Conservation (phyloP, 106 monocot species). For the Chionographis japonica region DNA sequence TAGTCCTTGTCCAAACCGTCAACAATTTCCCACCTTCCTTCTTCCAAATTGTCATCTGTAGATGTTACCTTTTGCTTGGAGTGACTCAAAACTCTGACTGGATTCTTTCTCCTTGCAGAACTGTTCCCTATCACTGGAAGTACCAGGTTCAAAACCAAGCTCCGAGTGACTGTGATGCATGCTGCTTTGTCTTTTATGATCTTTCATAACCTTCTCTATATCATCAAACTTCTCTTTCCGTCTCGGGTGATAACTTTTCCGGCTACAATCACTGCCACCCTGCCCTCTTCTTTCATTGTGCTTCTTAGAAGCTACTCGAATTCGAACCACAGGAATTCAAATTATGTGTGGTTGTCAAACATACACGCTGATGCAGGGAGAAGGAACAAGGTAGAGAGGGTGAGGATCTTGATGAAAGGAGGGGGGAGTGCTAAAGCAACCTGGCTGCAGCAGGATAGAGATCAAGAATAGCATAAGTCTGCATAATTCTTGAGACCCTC, state of each 20-base stretch:
- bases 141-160: constrained; percentile 6
- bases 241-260: constrained; percentile 8
- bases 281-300: constrained; percentile 9
- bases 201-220: constrained; percentile 1
- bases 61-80: constrained; percentile 11
- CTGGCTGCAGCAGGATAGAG: too few relatives aligned
- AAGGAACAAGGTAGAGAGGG: too few relatives aligned
- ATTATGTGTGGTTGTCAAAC: too few relatives aligned
- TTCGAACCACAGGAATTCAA: too few relatives aligned
- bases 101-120: constrained; percentile 24
- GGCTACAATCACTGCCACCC: constrained; percentile 9
- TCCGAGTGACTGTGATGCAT: constrained; percentile 12
- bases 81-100: constrained; percentile 19
- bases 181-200: constrained; percentile 1
- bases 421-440: too few relatives aligned
- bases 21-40: constrained; percentile 61
- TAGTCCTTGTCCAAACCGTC: constrained; percentile 21
- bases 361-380: too few relatives aligned
- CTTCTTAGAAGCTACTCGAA: constrained; percentile 2
- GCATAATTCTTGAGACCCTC: constrained; percentile 7
- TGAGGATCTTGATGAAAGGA: too few relatives aligned
- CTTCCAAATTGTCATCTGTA: constrained; percentile 8
- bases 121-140: constrained; percentile 7
- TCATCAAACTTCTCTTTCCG: constrained; percentile 12
- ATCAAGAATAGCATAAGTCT: too few relatives aligned